phyloP scores from a whole-genome alignment of 192 early-diverging fungal genomes.

The Paraglomus brasilianum region DNA sequence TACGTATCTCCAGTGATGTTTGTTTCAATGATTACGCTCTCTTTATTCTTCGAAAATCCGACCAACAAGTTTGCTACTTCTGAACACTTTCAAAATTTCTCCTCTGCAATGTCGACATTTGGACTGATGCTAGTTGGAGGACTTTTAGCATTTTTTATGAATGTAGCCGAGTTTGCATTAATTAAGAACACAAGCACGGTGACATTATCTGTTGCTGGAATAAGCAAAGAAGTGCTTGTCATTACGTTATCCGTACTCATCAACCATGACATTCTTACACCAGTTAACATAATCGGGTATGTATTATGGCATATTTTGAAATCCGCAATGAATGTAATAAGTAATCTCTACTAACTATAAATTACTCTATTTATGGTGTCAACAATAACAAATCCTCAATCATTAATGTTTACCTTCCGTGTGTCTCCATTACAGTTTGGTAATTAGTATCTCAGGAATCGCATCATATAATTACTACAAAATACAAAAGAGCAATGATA shows the following conservation, averaged over 20 bases:
- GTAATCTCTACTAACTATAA: background rate
- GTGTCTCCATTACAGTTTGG: constrained; percentile 37
- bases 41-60: constrained; percentile 59
- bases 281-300: constrained; percentile 65
- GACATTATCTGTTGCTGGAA: constrained; percentile 81
- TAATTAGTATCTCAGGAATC: constrained; percentile 60
- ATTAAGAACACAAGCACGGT: constrained; percentile 77
- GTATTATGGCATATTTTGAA: constrained; percentile 1
- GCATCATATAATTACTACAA: constrained; percentile 31
- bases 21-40: constrained; percentile 56
- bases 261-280: constrained; percentile 70
- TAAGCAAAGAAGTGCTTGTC: constrained; percentile 77
- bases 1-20: constrained; percentile 80
- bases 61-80: constrained; percentile 46
- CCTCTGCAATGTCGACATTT: constrained; percentile 44
- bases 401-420: background rate
- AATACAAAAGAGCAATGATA: constrained; percentile 8
- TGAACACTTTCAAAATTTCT: constrained; percentile 52
- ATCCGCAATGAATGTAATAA: background rate
- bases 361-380: background rate
- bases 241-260: constrained; percentile 66
- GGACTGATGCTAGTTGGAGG: constrained; percentile 62
- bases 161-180: constrained; percentile 71
- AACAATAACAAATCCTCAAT: background rate
- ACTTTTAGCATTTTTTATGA: constrained; percentile 77